Conservation (phyloP, 768 basidiomycete species). For the Rhodotorula toruloides region DNA sequence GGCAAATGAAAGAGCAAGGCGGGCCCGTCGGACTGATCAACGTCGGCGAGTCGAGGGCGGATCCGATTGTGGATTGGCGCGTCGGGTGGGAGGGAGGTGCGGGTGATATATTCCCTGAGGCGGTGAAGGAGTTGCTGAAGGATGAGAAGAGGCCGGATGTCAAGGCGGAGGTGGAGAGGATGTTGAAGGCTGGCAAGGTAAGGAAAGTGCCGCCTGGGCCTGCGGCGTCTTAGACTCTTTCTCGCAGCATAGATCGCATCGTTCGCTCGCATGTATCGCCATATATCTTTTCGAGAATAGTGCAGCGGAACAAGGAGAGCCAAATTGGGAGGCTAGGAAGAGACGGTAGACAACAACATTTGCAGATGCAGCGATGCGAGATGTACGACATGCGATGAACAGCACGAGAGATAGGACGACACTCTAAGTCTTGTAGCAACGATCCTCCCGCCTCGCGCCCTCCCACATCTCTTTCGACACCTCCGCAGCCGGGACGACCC, state of each 20-base stretch:
- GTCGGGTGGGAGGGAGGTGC: slow-evolving; percentile 68
- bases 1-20: slow-evolving; percentile 65
- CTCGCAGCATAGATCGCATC: no score
- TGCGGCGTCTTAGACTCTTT: not conserved
- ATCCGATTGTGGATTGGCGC: slow-evolving; percentile 60
- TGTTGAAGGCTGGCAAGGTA: slow-evolving; percentile 18
- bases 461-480: slow-evolving; percentile 4
- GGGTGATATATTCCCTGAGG: slow-evolving; percentile 20
- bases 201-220: slow-evolving; percentile 12
- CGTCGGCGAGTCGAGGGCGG: slow-evolving; percentile 81
- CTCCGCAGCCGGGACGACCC: not conserved
- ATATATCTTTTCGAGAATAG: no score
- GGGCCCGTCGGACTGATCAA: slow-evolving; percentile 81
- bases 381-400: no score
- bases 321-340: no score
- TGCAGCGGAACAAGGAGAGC: no score
- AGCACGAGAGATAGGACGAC: not conserved
- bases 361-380: no score
- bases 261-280: no score
- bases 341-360: no score
- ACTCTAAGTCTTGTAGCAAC: not conserved
- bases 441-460: slow-evolving; percentile 7
- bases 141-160: not conserved
- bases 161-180: slow-evolving; percentile 18
- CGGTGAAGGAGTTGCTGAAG: slow-evolving; percentile 3